A percentile compares a stretch with the other conserved stretches of the same genome.
Evolutionary conservation across 2,329 filamentous ascomycete species (phyloP).

Genomic region (Cercospora nicotianae): DNA sequence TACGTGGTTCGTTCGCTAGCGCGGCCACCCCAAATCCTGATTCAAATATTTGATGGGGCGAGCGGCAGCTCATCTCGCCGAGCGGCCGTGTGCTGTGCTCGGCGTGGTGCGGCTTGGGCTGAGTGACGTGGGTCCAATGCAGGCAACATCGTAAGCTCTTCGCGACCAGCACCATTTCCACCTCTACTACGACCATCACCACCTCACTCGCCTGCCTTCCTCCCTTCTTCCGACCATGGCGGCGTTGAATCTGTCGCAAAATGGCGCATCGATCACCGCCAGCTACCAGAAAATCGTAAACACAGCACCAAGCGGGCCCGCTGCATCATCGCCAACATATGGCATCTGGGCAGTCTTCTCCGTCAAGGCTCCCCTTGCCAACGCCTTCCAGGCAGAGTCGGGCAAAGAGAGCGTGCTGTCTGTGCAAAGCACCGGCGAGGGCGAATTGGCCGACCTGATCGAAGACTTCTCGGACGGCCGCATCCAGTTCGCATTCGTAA

Average conservation of each 20-base stretch:
- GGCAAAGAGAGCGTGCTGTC: conserved; percentile 94
- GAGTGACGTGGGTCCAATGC: not conserved
- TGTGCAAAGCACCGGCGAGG: conserved; percentile 90
- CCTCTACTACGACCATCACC: not conserved
- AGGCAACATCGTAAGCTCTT: conserved; percentile 1
- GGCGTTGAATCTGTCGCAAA: conserved; percentile 57
- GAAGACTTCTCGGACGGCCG: conserved; percentile 97
- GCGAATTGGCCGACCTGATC: conserved; percentile 82
- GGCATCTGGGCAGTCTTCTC: conserved; percentile 93
- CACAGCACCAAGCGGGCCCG: conserved; percentile 56
- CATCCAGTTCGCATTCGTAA: conserved; percentile 95
- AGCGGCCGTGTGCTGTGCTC: not conserved
- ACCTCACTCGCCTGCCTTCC: not conserved
- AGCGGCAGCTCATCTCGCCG: not conserved
- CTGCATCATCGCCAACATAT: conserved; percentile 72
- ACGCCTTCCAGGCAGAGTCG: conserved; percentile 81
- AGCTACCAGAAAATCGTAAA: conserved; percentile 68
- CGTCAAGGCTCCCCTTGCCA: conserved; percentile 87
- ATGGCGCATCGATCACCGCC: conserved; percentile 54
- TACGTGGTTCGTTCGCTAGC: not conserved
- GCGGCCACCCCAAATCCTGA: not conserved
- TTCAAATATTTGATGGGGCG: not conserved
- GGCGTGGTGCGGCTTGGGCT: not conserved
- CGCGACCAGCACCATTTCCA: not conserved
- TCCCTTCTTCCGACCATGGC: conserved; percentile 63